Evolutionary conservation across 2,329 filamentous ascomycete species (phyloP).

Genomic region (Alternaria brassicae): DNA sequence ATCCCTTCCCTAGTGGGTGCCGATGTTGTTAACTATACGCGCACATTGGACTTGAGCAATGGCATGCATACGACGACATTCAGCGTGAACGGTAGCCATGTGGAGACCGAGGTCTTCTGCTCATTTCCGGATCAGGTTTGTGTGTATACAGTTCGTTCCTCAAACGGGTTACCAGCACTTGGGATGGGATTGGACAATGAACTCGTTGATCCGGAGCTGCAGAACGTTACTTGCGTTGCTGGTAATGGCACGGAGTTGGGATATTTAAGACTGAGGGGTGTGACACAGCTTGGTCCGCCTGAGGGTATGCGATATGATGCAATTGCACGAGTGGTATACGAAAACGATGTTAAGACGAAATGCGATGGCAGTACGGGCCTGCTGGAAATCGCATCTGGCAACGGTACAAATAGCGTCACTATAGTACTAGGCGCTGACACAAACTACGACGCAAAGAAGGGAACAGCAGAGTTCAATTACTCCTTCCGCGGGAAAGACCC

Average conservation of each 20-base stretch:
- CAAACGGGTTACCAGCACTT: constrained; percentile 51
- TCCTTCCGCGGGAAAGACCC: constrained; percentile 61
- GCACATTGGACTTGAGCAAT: constrained; percentile 54
- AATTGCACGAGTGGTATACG: constrained; percentile 41
- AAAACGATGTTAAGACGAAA: constrained; percentile 17
- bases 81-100: constrained; percentile 36
- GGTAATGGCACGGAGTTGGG: constrained; percentile 46
- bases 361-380: constrained; percentile 18
- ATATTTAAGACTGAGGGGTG: constrained; percentile 22
- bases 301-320: constrained; percentile 57
- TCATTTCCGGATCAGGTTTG: constrained; percentile 54
- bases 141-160: constrained; percentile 47
- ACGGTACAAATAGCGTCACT: constrained; percentile 36
- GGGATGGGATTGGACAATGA: constrained; percentile 55
- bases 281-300: constrained; percentile 52
- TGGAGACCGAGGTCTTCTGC: constrained; percentile 55
- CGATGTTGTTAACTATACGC: constrained; percentile 42
- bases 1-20: constrained; percentile 39
- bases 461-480: constrained; percentile 54
- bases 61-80: constrained; percentile 51
- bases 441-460: constrained; percentile 60
- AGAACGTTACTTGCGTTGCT: constrained; percentile 44
- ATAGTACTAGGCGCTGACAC: constrained; percentile 57
- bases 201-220: constrained; percentile 39
- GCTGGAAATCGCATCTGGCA: constrained; percentile 15